These are phyloP conservation scores for Singerocomus inundabilis DNA, from an alignment of 1,284 basidiomycete genomes.

Conservation along the genomic window DNA sequence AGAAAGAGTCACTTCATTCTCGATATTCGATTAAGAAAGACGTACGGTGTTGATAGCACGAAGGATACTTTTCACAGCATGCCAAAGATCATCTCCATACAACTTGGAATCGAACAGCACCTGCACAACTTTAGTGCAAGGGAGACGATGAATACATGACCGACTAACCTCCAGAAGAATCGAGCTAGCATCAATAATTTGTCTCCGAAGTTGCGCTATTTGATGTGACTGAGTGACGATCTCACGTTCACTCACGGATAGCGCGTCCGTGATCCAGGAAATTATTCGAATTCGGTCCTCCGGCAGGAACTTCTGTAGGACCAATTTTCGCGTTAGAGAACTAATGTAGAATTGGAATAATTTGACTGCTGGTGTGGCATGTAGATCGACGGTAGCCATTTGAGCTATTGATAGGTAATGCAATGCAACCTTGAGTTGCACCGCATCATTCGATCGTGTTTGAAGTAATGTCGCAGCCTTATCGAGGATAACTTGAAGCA, in stretches of 20 bases:
- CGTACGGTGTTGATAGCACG: conserved; percentile 44
- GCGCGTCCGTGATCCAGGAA: conserved; percentile 40
- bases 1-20: conserved; percentile 18
- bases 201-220: conserved; percentile 37
- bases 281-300: conserved; percentile 46
- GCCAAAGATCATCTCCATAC: conserved; percentile 35
- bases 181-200: conserved; percentile 46
- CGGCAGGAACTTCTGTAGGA: conserved; percentile 43
- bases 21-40: conserved; percentile 12
- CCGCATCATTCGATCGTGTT: conserved; percentile 36
- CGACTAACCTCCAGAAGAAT: conserved; percentile 49
- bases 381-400: conserved; percentile 43
- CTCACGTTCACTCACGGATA: conserved; percentile 34
- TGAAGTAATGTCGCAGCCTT: conserved; percentile 41
- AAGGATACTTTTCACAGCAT: conserved; percentile 41
- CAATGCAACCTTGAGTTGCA: conserved; percentile 39
- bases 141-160: not conserved
- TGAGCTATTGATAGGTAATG: conserved; percentile 49
- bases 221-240: conserved; percentile 18
- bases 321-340: conserved; percentile 45
- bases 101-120: conserved; percentile 36
- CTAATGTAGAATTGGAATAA: conserved; percentile 54
- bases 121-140: conserved; percentile 24
- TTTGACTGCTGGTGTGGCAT: conserved; percentile 41
- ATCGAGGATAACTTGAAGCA: conserved; percentile 46